Percentiles rank a stretch among this genome's conserved stretches.
These are phyloP conservation scores for Gonium pectorale DNA, from an alignment of 139 green algal genomes.

Conservation along the genomic window DNA sequence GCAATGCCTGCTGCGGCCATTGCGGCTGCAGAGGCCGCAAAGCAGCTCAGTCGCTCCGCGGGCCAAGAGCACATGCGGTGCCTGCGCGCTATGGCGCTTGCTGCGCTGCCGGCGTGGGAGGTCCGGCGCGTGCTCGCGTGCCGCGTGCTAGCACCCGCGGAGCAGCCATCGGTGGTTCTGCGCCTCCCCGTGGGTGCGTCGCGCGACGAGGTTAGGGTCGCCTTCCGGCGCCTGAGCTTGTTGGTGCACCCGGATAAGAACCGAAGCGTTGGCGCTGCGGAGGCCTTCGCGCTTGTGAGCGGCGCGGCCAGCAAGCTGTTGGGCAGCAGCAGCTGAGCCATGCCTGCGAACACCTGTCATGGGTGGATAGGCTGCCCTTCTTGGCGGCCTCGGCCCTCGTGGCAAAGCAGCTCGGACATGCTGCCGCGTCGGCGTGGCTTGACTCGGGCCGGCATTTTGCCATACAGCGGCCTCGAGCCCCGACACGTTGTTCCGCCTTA, in stretches of 20 bases:
- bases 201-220: not conserved
- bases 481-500: too few species aligned
- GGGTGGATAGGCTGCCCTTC: too few species aligned
- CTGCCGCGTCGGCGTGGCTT: too few species aligned
- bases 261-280: not conserved
- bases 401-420: too few species aligned
- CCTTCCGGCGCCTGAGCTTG: slow-evolving; percentile 29
- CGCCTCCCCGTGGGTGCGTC: not conserved
- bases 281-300: slow-evolving; percentile 28
- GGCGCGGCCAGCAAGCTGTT: slow-evolving; percentile 6
- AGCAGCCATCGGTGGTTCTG: slow-evolving; percentile 29
- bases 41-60: not conserved
- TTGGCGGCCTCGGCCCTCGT: too few species aligned
- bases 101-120: slow-evolving; percentile 29
- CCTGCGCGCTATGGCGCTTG: slow-evolving; percentile 1
- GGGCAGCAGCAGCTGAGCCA: not conserved
- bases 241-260: slow-evolving; percentile 48
- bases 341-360: too few species aligned
- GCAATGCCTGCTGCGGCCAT: not conserved
- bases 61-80: slow-evolving; percentile 17
- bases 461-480: too few species aligned
- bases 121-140: slow-evolving; percentile 33
- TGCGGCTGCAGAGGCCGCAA: not conserved
- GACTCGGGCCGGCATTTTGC: too few species aligned
- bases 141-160: not conserved